Evolutionary conservation across 2,329 filamentous ascomycete species (phyloP).

Genomic region (Metarhizium rileyi): DNA sequence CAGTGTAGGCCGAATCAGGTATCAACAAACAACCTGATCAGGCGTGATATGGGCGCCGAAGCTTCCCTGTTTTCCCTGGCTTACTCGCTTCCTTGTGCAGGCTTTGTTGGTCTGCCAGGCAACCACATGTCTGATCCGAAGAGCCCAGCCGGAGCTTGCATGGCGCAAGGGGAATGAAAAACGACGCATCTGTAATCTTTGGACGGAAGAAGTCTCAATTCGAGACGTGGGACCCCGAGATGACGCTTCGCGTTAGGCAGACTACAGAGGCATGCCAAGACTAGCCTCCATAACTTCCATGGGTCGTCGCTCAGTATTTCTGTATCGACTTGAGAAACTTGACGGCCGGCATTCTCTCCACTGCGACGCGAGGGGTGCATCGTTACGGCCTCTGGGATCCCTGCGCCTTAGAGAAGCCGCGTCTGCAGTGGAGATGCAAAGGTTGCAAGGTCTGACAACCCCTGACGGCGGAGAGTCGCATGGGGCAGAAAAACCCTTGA

Average conservation of each 20-base stretch:
- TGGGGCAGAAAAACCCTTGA: neutral
- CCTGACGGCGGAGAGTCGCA: neutral
- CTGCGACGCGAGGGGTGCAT: neutral
- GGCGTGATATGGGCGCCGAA: no score
- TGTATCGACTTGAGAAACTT: neutral
- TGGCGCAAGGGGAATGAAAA: no score
- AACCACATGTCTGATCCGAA: no score
- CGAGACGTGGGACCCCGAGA: neutral
- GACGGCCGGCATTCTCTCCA: neutral
- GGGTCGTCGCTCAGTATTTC: neutral
- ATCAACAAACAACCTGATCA: no score
- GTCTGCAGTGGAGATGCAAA: neutral
- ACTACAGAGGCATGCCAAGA: neutral
- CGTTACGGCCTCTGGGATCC: neutral
- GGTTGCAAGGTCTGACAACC: neutral
- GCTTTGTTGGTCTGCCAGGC: no score
- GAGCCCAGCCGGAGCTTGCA: no score
- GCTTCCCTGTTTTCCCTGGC: no score
- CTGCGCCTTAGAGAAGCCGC: neutral
- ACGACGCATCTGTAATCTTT: no score
- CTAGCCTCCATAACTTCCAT: neutral
- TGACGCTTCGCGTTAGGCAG: no score
- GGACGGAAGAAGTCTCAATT: no score
- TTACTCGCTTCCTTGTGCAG: no score
- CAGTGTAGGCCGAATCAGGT: no score